These are phyloP conservation scores for Cyclotella sp. DNA, from an alignment of 108 stramenopile genomes.

Conservation along the genomic window DNA sequence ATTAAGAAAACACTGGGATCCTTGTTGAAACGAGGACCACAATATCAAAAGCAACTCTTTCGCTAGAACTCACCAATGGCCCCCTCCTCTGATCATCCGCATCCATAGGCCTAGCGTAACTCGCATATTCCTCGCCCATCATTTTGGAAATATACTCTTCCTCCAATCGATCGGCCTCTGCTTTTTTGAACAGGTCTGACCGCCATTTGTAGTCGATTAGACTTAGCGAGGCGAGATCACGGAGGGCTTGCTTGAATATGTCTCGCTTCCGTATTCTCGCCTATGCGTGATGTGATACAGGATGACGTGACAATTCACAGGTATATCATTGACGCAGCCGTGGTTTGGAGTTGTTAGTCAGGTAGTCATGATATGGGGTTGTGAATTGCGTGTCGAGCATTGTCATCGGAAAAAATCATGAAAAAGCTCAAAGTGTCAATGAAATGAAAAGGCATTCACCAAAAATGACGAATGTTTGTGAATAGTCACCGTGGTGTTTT, in stretches of 20 bases:
- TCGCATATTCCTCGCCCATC: conserved; percentile 76
- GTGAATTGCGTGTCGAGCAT: background rate
- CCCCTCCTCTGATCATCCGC: conserved; percentile 72
- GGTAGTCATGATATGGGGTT: too few relatives aligned
- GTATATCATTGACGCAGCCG: background rate
- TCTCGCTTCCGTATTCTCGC: conserved; percentile 41
- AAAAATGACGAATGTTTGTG: background rate
- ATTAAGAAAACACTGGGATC: background rate
- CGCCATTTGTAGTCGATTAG: conserved; percentile 87
- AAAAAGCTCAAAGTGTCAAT: background rate
- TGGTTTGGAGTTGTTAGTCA: too few relatives aligned
- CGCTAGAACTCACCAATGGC: conserved; percentile 60
- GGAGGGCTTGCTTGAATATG: conserved; percentile 49
- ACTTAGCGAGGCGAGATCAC: conserved; percentile 67
- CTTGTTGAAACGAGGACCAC: background rate
- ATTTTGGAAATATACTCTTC: conserved; percentile 77
- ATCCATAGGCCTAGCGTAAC: conserved; percentile 89
- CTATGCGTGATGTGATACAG: conserved; percentile 4
- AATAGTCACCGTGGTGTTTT: conserved; percentile 29
- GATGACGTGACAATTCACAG: background rate
- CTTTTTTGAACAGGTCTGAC: conserved; percentile 71
- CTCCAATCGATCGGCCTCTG: conserved; percentile 81
- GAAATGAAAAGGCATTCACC: background rate
- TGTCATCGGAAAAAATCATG: background rate
- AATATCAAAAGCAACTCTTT: background rate